Evolutionary conservation across 331 rosid species (phyloP).

Genomic region (Quercus lobata): DNA sequence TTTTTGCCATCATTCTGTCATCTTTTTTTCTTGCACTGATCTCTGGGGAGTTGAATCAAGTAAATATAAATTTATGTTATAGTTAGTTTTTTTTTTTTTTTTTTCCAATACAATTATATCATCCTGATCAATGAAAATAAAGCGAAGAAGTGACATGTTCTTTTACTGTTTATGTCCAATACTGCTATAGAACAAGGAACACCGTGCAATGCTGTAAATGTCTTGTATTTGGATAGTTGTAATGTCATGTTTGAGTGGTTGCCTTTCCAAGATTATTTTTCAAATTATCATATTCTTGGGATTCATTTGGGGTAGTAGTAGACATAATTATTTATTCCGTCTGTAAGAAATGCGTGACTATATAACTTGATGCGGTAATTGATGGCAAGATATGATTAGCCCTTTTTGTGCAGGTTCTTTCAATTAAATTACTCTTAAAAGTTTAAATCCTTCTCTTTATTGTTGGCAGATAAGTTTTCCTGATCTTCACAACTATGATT

Average conservation of each 20-base stretch:
- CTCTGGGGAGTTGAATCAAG: neutral
- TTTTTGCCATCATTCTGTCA: neutral
- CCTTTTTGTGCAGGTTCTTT: conserved; percentile 9
- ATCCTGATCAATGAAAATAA: neutral
- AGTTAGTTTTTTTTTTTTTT: neutral
- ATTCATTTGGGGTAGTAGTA: too few species aligned
- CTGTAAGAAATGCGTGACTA: neutral
- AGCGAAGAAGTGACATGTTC: neutral
- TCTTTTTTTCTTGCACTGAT: neutral
- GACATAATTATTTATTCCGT: too few species aligned
- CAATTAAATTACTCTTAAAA: neutral
- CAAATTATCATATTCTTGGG: too few species aligned
- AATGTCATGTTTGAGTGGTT: neutral
- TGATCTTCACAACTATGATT: conserved; percentile 47
- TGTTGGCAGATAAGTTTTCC: conserved; percentile 48
- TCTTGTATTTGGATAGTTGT: neutral
- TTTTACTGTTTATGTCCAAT: neutral
- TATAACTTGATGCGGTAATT: conserved; percentile 7
- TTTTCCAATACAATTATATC: too few species aligned
- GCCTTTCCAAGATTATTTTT: neutral
- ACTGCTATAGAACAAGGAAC: neutral
- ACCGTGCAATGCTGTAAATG: neutral
- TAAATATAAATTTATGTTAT: neutral
- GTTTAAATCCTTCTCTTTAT: conserved; percentile 4
- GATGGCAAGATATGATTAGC: neutral